Base-by-base conservation (phyloP, 345 rosid genomes). In the Dimocarpus longan region DNA sequence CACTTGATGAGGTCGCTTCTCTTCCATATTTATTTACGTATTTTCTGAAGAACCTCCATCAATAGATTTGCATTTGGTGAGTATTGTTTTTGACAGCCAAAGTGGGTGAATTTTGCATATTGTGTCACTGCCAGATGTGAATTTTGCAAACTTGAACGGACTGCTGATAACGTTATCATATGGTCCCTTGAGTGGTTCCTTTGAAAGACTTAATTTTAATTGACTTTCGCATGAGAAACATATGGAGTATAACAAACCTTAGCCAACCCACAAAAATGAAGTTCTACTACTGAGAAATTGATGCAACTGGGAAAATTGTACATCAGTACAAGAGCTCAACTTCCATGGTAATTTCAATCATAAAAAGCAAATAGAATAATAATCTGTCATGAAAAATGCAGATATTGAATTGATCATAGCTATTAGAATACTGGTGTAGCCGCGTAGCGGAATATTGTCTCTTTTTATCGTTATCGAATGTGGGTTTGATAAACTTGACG, bases 51-150 rank as follows among this genome's bases (percentile, higher is more conserved):
- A 48, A 40, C 46, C 57, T 80, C 68, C 26, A 18, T 65, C 5
- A 69, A 60, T 59, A 16, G 32, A 6, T 48, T 52, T 70, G 75
- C 46, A n/a, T 62, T 79, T 54, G 59, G 39, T 37, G 67, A 56
- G 12, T 46, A 46, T 46, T 46, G 52, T 46, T 46, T 32, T 32
- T 8, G 52, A 7, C 12, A 46, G 52, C 52, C 37, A 32, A 46
- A 46, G 52, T 46, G 52, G 52, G 52, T 46, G 8, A 46, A 46
- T 46, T 46, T 46, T 11, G 12, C 52, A 46, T 46, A 6, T 68
- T 56, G 22, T 56, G 62, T 56, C 62, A 57, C 63, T 57, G 16
- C 63, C 10, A 57, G 63, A 57, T 57, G 63, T 57, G 63, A 57
- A 50, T 19, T 57, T 6, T 57, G n/a, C 22, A n/a, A 19, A n/a